Evolutionary conservation across 2,329 filamentous ascomycete genomes (phyloP).

Genomic region (Trichoderma koningii): DNA sequence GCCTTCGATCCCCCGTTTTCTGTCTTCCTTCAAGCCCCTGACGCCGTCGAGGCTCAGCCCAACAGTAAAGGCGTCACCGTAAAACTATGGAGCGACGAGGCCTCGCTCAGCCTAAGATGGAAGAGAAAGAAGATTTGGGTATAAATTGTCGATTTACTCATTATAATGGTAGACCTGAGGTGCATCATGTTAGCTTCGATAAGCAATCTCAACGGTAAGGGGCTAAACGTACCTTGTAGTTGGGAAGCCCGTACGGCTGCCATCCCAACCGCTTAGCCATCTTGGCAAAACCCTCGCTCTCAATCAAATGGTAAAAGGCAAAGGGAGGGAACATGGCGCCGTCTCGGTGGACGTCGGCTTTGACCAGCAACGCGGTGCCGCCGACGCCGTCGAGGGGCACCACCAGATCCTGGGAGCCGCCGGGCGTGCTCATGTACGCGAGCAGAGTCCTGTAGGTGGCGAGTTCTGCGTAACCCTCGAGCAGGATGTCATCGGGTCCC

Average conservation of each 20-base stretch:
- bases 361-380: slow-evolving; percentile 88
- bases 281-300: slow-evolving; percentile 97
- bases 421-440: slow-evolving; percentile 72
- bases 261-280: slow-evolving; percentile 92
- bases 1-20: slow-evolving; percentile 4
- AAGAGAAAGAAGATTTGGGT: not conserved
- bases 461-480: slow-evolving; percentile 93
- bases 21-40: not conserved
- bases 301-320: slow-evolving; percentile 92
- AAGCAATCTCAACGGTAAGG: not conserved
- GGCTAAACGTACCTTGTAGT: slow-evolving; percentile 77
- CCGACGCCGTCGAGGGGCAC: slow-evolving; percentile 89
- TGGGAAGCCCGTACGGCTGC: slow-evolving; percentile 83
- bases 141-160: slow-evolving; percentile 57
- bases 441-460: slow-evolving; percentile 89
- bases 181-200: slow-evolving; percentile 28
- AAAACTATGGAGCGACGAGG: slow-evolving; percentile 10
- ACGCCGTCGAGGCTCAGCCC: slow-evolving; percentile 17
- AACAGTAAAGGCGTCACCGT: slow-evolving; percentile 25
- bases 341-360: slow-evolving; percentile 94
- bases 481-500: slow-evolving; percentile 86
- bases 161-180: slow-evolving; percentile 88
- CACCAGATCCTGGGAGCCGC: slow-evolving; percentile 60
- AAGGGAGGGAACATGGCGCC: slow-evolving; percentile 99
- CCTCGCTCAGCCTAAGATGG: not conserved